Base-by-base conservation (phyloP, 305 asterid genomes). In the Striga hermonthica region DNA sequence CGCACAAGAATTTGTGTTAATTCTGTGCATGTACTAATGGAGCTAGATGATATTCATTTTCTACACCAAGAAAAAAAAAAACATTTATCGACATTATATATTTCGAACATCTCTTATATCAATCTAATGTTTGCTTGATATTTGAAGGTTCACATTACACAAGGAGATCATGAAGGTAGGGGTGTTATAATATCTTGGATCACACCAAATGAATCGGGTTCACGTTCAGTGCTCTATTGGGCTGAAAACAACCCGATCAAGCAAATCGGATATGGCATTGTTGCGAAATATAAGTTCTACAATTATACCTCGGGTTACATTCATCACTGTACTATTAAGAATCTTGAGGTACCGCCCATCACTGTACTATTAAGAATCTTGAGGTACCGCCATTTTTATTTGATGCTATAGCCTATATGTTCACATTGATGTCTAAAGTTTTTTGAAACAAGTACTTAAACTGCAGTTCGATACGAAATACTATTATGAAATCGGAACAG, bases 101-200 rank as follows among this genome's bases (percentile, higher is more conserved):
- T 22, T 22, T 22, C 31, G 2, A 22, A 22, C 31, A 1, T 22
- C 31, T 48, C n/a, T 48, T 1, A 48, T 48, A 45, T 5, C 52
- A 1, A 9, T 45, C 3, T 45, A 3, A 41, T 64, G 8, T 10
- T 13, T 44, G 11, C 48, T 53, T 50, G 50, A 48, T 37, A 15
- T 40, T 66, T 63, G 74, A 74, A 86, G 95, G 91, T 84, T 58
- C 88, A 83, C 63, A 79, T 83, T 47, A 84, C 89, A 57, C 91
- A 84, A 84, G 95, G 95, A n/a, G 91, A 84, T 74, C 81, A 72
- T 62, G 86, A 81, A 57, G 95, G 91, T 57, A 81, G 72, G 43
- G 85, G 78, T 3, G 80, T 87, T 69, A 84, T 84, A 28, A 36
- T 83, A 50, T 83, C 91, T 57, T 87, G 95, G 91, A 72, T 83